These are phyloP conservation scores for Colletotrichum magnum DNA, from an alignment of 2,329 filamentous ascomycete genomes.

Conservation along the genomic window DNA sequence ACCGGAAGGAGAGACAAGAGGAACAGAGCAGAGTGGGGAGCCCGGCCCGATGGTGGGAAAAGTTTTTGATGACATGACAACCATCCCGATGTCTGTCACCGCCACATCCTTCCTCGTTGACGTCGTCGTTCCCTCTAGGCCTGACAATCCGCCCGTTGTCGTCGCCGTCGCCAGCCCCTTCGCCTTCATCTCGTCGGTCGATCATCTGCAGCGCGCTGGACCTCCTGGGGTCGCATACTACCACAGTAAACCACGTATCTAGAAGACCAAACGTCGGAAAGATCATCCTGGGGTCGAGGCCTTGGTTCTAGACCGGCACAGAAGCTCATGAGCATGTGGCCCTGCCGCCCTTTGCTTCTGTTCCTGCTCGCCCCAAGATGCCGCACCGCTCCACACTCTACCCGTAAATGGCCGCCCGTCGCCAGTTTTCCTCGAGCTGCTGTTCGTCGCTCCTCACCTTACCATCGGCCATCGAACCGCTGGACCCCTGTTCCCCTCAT, in stretches of 20 bases:
- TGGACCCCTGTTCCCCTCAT: slow-evolving; percentile 37
- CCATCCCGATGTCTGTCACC: slow-evolving; percentile 30
- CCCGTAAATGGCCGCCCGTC: slow-evolving; percentile 39
- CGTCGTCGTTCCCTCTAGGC: not conserved
- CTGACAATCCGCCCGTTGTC: not conserved
- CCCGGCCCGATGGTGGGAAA: slow-evolving; percentile 26
- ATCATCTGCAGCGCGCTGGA: slow-evolving; percentile 5
- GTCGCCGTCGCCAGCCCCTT: slow-evolving; percentile 8
- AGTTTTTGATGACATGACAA: slow-evolving; percentile 31
- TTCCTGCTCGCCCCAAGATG: slow-evolving; percentile 14
- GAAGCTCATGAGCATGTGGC: slow-evolving; percentile 30
- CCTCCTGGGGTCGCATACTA: not conserved
- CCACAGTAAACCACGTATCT: not conserved
- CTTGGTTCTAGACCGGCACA: slow-evolving; percentile 32
- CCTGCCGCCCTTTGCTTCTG: slow-evolving; percentile 4
- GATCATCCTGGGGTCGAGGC: slow-evolving; percentile 27
- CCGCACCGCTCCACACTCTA: slow-evolving; percentile 30
- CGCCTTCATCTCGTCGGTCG: slow-evolving; percentile 5
- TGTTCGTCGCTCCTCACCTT: slow-evolving; percentile 34
- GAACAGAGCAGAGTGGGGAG: slow-evolving; percentile 14
- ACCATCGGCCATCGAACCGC: slow-evolving; percentile 26
- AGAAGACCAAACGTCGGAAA: slow-evolving; percentile 17
- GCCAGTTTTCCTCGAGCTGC: slow-evolving; percentile 33
- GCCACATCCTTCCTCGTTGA: slow-evolving; percentile 25
- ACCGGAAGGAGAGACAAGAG: slow-evolving; percentile 22